Evolutionary conservation across 2,329 filamentous ascomycete genomes (phyloP).

Genomic region (Curvularia verruculosa): DNA sequence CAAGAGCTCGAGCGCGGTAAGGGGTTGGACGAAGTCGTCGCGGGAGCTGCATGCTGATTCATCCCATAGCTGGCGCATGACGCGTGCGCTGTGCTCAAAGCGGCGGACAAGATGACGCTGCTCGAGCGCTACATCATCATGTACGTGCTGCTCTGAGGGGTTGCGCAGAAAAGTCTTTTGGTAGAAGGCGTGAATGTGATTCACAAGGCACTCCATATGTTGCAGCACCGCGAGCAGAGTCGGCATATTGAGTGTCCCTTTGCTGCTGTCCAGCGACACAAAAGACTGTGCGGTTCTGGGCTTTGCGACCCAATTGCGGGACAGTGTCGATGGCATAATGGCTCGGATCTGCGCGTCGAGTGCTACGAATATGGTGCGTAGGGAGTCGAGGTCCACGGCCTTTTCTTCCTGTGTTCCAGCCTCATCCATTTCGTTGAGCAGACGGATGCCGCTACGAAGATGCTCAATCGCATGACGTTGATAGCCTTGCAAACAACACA

Average conservation of each 20-base stretch:
- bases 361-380: constrained; percentile 39
- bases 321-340: constrained; percentile 31
- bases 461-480: constrained; percentile 37
- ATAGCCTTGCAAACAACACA: constrained; percentile 43
- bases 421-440: constrained; percentile 38
- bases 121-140: constrained; percentile 9
- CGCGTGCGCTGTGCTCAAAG: constrained; percentile 11
- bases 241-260: constrained; percentile 7
- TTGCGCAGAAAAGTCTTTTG: constrained; percentile 22
- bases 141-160: constrained; percentile 17
- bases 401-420: constrained; percentile 14
- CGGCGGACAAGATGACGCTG: constrained; percentile 13
- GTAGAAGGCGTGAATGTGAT: constrained; percentile 35
- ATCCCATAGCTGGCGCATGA: constrained; percentile 14
- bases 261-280: constrained; percentile 3
- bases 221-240: constrained; percentile 19
- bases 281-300: constrained; percentile 18
- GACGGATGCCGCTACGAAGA: constrained; percentile 38
- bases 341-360: constrained; percentile 41
- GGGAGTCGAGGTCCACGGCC: constrained; percentile 33
- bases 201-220: constrained; percentile 33
- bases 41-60: constrained; percentile 1
- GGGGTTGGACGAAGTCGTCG: constrained; percentile 5
- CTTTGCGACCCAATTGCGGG: constrained; percentile 33
- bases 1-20: constrained; percentile 20